Evolutionary conservation across 257 asterid genomes (phyloP).

Genomic region (Lycium ferocissimum): DNA sequence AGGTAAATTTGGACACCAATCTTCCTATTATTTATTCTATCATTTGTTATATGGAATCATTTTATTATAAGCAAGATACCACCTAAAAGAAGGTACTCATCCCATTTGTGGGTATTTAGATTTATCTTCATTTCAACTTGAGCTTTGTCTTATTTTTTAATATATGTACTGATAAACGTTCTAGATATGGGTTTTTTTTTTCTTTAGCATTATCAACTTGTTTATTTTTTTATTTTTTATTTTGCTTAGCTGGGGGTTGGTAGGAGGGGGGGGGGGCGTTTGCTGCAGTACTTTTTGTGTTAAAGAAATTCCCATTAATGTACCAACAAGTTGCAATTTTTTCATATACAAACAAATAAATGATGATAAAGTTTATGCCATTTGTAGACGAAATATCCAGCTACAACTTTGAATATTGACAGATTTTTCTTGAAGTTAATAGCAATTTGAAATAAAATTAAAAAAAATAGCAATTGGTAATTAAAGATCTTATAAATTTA

Average conservation of each 20-base stretch:
- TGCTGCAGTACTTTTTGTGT: not conserved
- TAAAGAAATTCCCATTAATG: conserved; percentile 21
- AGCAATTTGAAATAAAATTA: not conserved
- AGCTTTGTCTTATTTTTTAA: not conserved
- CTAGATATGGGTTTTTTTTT: not conserved
- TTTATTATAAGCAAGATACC: too few species aligned
- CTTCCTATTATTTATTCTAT: too few species aligned
- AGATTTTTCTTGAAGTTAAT: conserved; percentile 10
- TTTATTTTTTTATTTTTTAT: too few species aligned
- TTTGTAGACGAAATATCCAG: conserved; percentile 12
- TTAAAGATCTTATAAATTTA: not conserved
- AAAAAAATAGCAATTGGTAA: conserved; percentile 18
- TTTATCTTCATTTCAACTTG: not conserved
- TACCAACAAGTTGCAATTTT: conserved; percentile 24
- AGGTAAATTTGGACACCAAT: too few species aligned
- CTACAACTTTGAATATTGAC: not conserved
- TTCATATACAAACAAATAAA: conserved; percentile 6
- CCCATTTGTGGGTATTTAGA: not conserved
- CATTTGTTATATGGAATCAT: too few species aligned
- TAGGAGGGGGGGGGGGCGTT: not conserved
- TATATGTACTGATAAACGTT: not conserved
- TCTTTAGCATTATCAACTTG: not conserved
- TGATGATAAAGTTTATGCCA: conserved; percentile 17
- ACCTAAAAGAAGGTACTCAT: too few species aligned
- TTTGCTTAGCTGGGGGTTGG: not conserved